A percentile compares a stretch with the other conserved stretches of the same genome.
Conservation (phyloP, 2,329 filamentous ascomycete genomes). For the Apiospora malaysiana region DNA sequence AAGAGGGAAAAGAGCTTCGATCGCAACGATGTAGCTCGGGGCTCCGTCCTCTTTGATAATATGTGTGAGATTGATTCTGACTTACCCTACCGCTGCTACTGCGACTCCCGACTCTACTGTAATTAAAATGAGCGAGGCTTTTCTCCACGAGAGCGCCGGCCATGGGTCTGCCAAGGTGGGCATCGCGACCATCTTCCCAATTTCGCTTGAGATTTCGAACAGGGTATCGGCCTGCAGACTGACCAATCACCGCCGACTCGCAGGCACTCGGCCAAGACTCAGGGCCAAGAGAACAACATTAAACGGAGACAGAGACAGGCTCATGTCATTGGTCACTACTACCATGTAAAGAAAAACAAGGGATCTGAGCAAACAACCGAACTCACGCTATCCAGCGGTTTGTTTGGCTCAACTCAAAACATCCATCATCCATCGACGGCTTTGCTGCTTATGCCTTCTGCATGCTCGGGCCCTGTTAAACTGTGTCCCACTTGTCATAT, state of each 20-base stretch:
- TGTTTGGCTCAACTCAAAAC: slow-evolving; percentile 14
- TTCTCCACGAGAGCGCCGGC: slow-evolving; percentile 17
- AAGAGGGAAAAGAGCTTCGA: slow-evolving; percentile 13
- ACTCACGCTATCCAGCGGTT: not conserved
- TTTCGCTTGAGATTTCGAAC: slow-evolving; percentile 18
- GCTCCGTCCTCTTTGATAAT: slow-evolving; percentile 20
- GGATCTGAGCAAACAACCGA: slow-evolving; percentile 21
- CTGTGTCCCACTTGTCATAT: not conserved
- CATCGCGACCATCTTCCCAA: slow-evolving; percentile 18
- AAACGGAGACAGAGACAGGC: slow-evolving; percentile 9
- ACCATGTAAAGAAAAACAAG: slow-evolving; percentile 2
- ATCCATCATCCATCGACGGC: not conserved
- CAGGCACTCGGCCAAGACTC: slow-evolving; percentile 10
- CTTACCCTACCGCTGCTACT: not conserved
- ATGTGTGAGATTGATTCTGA: slow-evolving; percentile 16
- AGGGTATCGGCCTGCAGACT: not conserved
- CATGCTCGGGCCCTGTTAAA: not conserved
- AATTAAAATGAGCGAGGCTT: slow-evolving; percentile 23
- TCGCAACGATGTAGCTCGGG: slow-evolving; percentile 3
- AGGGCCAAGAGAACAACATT: slow-evolving; percentile 17
- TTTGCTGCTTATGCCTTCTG: not conserved
- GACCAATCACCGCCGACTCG: slow-evolving; percentile 13
- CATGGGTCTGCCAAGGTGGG: slow-evolving; percentile 10
- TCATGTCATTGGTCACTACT: slow-evolving; percentile 18
- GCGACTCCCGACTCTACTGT: not conserved